Base-by-base conservation (phyloP, 169 alveolate species). In the Cyclospora cayetanensis region DNA sequence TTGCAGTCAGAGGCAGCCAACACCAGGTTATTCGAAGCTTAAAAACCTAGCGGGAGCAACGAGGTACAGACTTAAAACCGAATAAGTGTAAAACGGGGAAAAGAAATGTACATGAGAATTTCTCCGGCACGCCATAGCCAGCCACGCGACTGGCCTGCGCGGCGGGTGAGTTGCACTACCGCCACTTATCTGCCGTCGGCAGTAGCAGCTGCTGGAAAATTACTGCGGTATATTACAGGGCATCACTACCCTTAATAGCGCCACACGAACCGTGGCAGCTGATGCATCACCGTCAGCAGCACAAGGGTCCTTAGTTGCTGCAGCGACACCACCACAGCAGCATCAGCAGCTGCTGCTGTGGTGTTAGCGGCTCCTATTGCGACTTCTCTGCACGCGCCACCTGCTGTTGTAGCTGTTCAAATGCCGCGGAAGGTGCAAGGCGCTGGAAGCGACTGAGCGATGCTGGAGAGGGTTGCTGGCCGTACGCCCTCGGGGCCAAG, bases 241-340 rank as follows among this genome's bases (percentile, higher is more conserved):
- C n/a, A n/a, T n/a, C n/a, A n/a, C n/a, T n/a, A n/a, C n/a, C n/a
- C n/a, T n/a, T n/a, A n/a, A n/a, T n/a, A 95, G 96, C 92, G 96
- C 97, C 55, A 95, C 96, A 25, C 98, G 97, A 39, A 97, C 97
- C 91, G 70, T 70, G 50, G 88, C 88, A 77, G 87, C 87, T 25
- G 1, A 12, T 7, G 80, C 80, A 72, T 22, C 39, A 18, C 29
- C 79, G 5, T 18, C 43, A 5, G 1, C 20, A n/a, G 0, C 37
- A 39, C 31, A 46, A 46, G 60, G 60, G 60, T 1, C 20, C 25
- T 22, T 46, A 25, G 12, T 12, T n/a, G 77, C 34, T n/a, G 77
- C 77, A 25, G 39, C 77, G 12, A 41, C 77, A 65, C 18, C 18
- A 65, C 18, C 39, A 65, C 39, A 25, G 39, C 77, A 22, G 39